Percentiles rank a stretch among this genome's conserved stretches.
These are phyloP conservation scores for Suhomyces sp. DNA, from an alignment of 805 yeast genomes.

Conservation along the genomic window DNA sequence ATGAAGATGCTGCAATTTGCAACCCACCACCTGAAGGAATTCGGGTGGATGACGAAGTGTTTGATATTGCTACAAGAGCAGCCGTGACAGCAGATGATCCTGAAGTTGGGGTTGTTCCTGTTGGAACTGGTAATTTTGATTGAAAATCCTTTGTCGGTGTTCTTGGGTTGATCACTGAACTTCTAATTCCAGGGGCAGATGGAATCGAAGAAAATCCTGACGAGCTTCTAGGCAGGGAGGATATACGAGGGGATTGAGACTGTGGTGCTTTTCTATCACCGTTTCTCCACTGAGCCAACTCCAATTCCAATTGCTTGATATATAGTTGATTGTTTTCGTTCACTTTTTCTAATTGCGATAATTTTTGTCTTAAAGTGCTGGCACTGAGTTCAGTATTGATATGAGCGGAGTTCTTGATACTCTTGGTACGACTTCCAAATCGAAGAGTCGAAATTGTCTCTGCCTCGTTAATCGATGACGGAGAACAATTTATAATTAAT, in stretches of 20 bases:
- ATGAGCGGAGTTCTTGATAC: conserved; percentile 62
- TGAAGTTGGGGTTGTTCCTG: conserved; percentile 1
- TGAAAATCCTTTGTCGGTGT: conserved; percentile 15
- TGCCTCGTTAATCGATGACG: conserved; percentile 50
- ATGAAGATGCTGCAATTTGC: conserved; percentile 11
- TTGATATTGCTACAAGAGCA: background rate
- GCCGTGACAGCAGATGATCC: background rate
- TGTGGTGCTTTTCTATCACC: conserved; percentile 20
- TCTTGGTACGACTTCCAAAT: conserved; percentile 73
- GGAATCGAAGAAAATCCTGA: conserved; percentile 2
- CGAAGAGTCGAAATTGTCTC: conserved; percentile 74
- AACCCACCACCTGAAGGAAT: conserved; percentile 6
- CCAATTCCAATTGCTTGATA: conserved; percentile 41
- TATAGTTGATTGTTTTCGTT: conserved; percentile 31
- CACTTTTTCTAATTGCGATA: conserved; percentile 34
- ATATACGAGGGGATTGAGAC: conserved; percentile 2
- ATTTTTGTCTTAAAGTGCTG: conserved; percentile 44
- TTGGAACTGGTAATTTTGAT: conserved; percentile 12
- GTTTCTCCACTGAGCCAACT: conserved; percentile 35
- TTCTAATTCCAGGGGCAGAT: conserved; percentile 6
- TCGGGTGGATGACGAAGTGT: background rate
- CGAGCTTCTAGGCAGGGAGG: conserved; percentile 1
- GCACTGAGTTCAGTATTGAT: conserved; percentile 59
- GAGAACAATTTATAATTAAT: conserved; percentile 71
- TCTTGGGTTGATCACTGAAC: conserved; percentile 10